phyloP scores from a whole-genome alignment of 352 stramenopile species.

The Hyaloperonospora arabidopsidis region DNA sequence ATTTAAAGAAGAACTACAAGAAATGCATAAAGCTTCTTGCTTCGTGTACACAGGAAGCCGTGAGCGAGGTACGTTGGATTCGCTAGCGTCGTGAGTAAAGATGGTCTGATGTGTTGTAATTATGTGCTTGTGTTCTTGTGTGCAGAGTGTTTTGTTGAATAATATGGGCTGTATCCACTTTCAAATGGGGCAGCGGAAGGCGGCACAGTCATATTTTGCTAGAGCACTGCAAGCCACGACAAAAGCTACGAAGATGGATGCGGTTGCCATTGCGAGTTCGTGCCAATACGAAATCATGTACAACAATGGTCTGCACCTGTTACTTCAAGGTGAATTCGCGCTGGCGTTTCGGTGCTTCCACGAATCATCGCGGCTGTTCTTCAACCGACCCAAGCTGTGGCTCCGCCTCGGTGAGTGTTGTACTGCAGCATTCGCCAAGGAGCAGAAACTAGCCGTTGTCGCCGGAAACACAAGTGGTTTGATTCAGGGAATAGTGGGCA shows the following conservation, averaged over 20 bases:
- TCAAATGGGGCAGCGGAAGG: conserved; percentile 85
- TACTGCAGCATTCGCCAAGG: conserved; percentile 73
- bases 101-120: conserved; percentile 2
- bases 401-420: conserved; percentile 88
- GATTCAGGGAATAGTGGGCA: conserved; percentile 71
- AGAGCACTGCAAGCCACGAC: conserved; percentile 63
- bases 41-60: conserved; percentile 77
- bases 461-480: conserved; percentile 76
- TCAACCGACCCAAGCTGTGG: conserved; percentile 89
- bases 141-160: conserved; percentile 78
- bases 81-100: background rate
- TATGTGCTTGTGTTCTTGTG: conserved; percentile 2
- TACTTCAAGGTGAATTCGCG: conserved; percentile 75
- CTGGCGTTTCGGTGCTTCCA: conserved; percentile 87
- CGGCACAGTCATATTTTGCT: conserved; percentile 88
- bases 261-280: conserved; percentile 57
- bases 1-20: conserved; percentile 91
- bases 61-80: conserved; percentile 51
- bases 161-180: conserved; percentile 91
- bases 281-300: conserved; percentile 87
- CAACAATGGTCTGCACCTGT: conserved; percentile 87
- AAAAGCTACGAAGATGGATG: conserved; percentile 46
- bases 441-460: conserved; percentile 45
- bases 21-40: conserved; percentile 91
- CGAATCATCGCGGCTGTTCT: conserved; percentile 80